A percentile compares a stretch with the other conserved stretches of the same genome.
Conservation (phyloP, 2,329 filamentous ascomycete species). For the Bipolaris bicolor region DNA sequence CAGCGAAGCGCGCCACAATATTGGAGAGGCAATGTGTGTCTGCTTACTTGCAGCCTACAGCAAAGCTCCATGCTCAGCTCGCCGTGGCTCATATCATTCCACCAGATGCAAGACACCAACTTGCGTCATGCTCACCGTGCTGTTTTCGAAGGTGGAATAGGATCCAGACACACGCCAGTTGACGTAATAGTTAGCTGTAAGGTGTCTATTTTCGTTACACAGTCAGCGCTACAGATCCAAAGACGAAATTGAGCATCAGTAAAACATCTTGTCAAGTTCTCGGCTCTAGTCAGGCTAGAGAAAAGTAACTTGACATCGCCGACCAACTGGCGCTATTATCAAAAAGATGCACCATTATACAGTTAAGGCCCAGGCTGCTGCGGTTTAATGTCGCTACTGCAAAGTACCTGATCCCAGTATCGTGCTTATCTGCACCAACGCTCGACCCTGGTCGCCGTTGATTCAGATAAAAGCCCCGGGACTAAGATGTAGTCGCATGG, state of each 20-base stretch:
- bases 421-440: neutral
- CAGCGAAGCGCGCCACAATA: conserved; percentile 36
- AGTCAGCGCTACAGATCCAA: neutral
- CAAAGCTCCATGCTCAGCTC: conserved; percentile 10
- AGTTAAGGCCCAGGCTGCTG: neutral
- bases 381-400: neutral
- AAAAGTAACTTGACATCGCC: neutral
- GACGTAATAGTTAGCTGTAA: neutral
- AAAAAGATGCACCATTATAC: neutral
- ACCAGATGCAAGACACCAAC: conserved; percentile 12
- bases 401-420: neutral
- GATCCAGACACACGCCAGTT: neutral
- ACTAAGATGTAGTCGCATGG: neutral
- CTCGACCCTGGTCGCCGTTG: neutral
- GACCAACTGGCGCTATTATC: neutral
- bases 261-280: neutral
- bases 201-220: neutral
- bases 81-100: conserved; percentile 3
- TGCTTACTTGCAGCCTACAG: conserved; percentile 26
- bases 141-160: neutral
- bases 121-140: conserved; percentile 5
- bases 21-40: conserved; percentile 17
- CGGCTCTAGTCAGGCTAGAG: neutral
- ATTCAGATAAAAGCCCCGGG: neutral
- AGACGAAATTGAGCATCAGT: neutral